phyloP scores from a whole-genome alignment of 371 early-diverging fungal genomes.

The Mycotypha africana region DNA sequence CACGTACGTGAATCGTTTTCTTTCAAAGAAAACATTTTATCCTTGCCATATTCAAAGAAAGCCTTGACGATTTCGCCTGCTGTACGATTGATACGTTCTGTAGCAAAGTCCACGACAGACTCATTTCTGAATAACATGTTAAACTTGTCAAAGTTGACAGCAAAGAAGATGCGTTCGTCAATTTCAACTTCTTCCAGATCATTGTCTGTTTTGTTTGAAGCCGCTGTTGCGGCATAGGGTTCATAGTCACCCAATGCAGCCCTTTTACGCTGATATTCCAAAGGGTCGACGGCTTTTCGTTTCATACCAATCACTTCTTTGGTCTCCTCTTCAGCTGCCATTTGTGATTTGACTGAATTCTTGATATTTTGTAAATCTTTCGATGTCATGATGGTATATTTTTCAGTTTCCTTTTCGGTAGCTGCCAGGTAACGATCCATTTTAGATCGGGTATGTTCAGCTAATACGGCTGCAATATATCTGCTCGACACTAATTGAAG shows the following conservation, averaged over 20 bases:
- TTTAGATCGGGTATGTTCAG: slow-evolving; percentile 59
- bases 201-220: not conserved
- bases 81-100: slow-evolving; percentile 59
- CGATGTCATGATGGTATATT: slow-evolving; percentile 55
- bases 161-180: slow-evolving; percentile 56
- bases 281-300: slow-evolving; percentile 41
- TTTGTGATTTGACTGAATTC: slow-evolving; percentile 41
- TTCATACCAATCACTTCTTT: slow-evolving; percentile 59
- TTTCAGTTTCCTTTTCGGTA: slow-evolving; percentile 58
- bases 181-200: slow-evolving; percentile 36
- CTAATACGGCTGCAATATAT: slow-evolving; percentile 53
- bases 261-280: slow-evolving; percentile 19
- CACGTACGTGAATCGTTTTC: slow-evolving; percentile 51
- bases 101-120: slow-evolving; percentile 60
- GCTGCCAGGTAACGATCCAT: slow-evolving; percentile 61
- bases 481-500: slow-evolving; percentile 55
- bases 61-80: slow-evolving; percentile 61
- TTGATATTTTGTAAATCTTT: slow-evolving; percentile 60
- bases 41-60: slow-evolving; percentile 51
- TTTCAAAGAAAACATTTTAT: slow-evolving; percentile 43
- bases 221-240: not conserved
- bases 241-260: slow-evolving; percentile 21
- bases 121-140: slow-evolving; percentile 74
- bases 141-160: slow-evolving; percentile 71
- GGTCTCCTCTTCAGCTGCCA: slow-evolving; percentile 48